Evolutionary conservation across 768 basidiomycete species (phyloP), one percentile per base, ranked within the genome.

Genomic region (Cyathus striatus): DNA sequence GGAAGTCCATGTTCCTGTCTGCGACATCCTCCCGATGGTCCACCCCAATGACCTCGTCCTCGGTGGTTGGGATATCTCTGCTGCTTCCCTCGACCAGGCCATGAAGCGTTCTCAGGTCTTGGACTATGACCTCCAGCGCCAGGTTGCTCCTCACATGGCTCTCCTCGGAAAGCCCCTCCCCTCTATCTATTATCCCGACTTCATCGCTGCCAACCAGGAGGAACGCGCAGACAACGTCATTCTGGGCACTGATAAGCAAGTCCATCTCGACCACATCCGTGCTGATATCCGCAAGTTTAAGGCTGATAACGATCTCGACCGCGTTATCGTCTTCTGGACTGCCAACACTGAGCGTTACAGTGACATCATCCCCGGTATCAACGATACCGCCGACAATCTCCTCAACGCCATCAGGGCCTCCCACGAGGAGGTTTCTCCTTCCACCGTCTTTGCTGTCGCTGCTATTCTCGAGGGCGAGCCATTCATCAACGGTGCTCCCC

Each of bases 331-430:
- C 49, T 94, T 98, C 74, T 98, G 95, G 95, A 98, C 95, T 13
- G 93, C 90, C 53, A 97, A 99, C 71, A 99, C 95, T 14, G 96
- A 98, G 73, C 87, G 95, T 45, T 99, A 93, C 79, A 84, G 87
- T 53, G 91, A 92, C 49, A 83, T 99, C 64, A 83, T 97, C 61
- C 76, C 87, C 10, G 96, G 95, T 33, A 80, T 97, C 45, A 98
- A 98, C 64, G 94, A 99, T 61, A 94, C 92, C 12, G 86, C 91
- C 2, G 86, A 87, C 53, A 87, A 86, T 59, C 64, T 99, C 40
- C 81, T 99, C 52, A 67, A 70, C 27, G 72, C 93, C 9, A 90
- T 99, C 71, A 78, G 86, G 64, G 48, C 59, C 4, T 93, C 90
- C 12, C 94, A 98, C 72, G 72, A 77, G 16, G 95, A 98, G 63